Percentiles rank a stretch among this genome's conserved stretches.
Evolutionary conservation across 208 protist species (phyloP).

Genomic region (Leishmania gerbilli): DNA sequence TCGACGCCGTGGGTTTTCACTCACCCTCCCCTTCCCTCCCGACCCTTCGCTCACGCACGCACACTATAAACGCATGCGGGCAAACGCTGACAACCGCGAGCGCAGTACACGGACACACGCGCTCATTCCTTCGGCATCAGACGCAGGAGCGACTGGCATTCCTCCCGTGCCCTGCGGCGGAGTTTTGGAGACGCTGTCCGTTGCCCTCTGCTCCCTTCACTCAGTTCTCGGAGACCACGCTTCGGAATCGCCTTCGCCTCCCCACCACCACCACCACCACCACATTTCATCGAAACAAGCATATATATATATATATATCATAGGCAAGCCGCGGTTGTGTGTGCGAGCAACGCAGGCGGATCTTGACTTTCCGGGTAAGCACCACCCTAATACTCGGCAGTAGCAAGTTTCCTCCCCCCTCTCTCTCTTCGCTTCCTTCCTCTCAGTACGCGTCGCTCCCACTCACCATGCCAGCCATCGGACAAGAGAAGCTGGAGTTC

Average conservation of each 20-base stretch:
- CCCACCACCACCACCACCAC: neutral
- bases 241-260: neutral
- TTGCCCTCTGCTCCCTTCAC: neutral
- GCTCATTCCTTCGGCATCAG: neutral
- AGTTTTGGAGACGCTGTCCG: neutral
- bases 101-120: neutral
- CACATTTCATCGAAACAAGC: neutral
- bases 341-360: neutral
- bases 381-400: neutral
- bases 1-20: neutral
- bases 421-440: neutral
- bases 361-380: neutral
- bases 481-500: conserved; percentile 68
- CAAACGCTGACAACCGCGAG: neutral
- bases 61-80: neutral
- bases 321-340: neutral
- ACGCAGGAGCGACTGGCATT: neutral
- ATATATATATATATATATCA: no score
- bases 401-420: neutral
- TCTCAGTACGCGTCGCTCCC: no score
- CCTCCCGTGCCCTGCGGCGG: neutral
- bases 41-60: neutral
- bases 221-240: neutral
- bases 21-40: neutral
- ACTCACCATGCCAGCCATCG: conserved; percentile 60